A percentile compares a stretch with the other conserved stretches of the same genome.
Evolutionary conservation across 305 asterid species (phyloP).

Genomic region (Fraxinus angustifolia): DNA sequence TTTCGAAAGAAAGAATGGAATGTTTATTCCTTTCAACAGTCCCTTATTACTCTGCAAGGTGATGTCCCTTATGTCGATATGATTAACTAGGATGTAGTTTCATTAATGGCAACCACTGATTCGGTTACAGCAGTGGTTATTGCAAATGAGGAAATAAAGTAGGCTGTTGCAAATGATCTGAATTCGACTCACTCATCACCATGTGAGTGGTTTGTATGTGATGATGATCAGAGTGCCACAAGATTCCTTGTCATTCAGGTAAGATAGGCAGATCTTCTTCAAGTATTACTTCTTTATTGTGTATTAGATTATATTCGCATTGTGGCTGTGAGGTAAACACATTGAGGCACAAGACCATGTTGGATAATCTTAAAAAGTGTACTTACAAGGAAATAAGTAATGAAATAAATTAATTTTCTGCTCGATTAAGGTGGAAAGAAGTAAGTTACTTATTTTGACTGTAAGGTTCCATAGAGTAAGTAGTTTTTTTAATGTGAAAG

Average conservation of each 20-base stretch:
- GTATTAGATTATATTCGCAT: not conserved
- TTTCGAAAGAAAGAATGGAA: too few relatives aligned
- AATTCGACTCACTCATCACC: conserved; percentile 72
- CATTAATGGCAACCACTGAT: conserved; percentile 78
- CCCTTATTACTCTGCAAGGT: too few relatives aligned
- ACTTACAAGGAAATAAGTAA: not conserved
- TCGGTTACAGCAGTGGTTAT: conserved; percentile 93
- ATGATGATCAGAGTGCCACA: conserved; percentile 72
- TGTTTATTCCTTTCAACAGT: too few relatives aligned
- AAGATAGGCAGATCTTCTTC: not conserved
- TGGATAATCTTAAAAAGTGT: not conserved
- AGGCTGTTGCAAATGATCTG: conserved; percentile 93
- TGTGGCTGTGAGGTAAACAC: not conserved
- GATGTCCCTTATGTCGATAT: conserved; percentile 7
- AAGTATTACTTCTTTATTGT: not conserved
- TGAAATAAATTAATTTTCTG: not conserved
- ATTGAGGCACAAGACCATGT: not conserved
- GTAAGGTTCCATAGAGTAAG: not conserved
- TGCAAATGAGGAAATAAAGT: conserved; percentile 95
- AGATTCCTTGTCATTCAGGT: conserved; percentile 91
- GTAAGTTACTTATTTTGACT: not conserved
- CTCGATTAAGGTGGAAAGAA: not conserved
- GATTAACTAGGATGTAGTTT: conserved; percentile 56
- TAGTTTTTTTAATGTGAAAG: not conserved
- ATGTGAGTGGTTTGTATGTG: conserved; percentile 92